These are phyloP conservation scores for Mortierella alpina DNA, from an alignment of 192 early-diverging fungal species.

Conservation along the genomic window DNA sequence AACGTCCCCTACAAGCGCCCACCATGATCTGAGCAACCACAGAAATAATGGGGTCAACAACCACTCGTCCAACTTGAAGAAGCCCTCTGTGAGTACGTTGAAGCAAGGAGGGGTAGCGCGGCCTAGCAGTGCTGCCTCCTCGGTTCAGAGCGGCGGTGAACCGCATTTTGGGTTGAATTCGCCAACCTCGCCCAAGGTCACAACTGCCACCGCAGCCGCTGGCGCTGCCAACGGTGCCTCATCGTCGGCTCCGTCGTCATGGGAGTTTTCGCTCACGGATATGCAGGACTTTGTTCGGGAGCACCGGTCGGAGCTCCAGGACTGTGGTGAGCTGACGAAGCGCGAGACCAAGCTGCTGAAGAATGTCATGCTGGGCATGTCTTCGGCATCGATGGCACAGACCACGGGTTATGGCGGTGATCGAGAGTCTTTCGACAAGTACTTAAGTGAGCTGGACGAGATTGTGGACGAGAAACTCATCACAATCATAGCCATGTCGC, in stretches of 20 bases:
- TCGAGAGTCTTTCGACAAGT: slow-evolving; percentile 36
- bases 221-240: neutral
- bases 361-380: slow-evolving; percentile 69
- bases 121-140: slow-evolving; percentile 9
- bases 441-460: slow-evolving; percentile 65
- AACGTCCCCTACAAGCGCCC: slow-evolving; percentile 2
- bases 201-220: neutral
- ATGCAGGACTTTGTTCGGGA: slow-evolving; percentile 73
- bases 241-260: neutral
- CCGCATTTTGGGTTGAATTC: slow-evolving; percentile 23
- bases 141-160: slow-evolving; percentile 7
- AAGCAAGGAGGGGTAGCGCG: slow-evolving; percentile 6
- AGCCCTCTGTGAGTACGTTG: slow-evolving; percentile 37
- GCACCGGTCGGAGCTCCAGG: slow-evolving; percentile 73
- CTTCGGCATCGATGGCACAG: slow-evolving; percentile 26
- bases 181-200: slow-evolving; percentile 30
- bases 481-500: slow-evolving; percentile 53
- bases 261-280: slow-evolving; percentile 43
- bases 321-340: slow-evolving; percentile 68
- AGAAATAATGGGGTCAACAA: neutral
- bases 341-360: slow-evolving; percentile 72
- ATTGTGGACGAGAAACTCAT: slow-evolving; percentile 66
- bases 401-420: slow-evolving; percentile 13
- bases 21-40: neutral
- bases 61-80: slow-evolving; percentile 25